Conservation (phyloP, 371 early-diverging fungal species). For the Mortierella polycephala region DNA sequence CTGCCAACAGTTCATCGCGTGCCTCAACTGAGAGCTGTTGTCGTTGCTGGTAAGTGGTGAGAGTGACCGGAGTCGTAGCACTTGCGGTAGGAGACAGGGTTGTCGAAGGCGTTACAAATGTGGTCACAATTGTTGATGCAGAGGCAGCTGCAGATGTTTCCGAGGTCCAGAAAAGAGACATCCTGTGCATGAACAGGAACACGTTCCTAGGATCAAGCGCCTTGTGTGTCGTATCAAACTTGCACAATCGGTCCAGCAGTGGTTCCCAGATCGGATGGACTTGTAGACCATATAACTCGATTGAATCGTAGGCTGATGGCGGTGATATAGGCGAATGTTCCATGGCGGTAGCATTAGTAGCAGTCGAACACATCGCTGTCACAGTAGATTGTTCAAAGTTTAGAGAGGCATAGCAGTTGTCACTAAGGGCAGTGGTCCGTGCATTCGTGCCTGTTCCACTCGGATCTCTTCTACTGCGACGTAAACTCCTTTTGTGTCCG, state of each 20-base stretch:
- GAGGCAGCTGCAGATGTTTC: neutral
- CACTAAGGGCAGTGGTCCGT: no score
- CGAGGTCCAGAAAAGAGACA: conserved; percentile 15
- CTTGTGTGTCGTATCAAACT: conserved; percentile 42
- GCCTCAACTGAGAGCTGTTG: conserved; percentile 15
- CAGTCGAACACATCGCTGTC: neutral
- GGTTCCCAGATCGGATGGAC: conserved; percentile 47
- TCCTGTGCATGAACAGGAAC: conserved; percentile 37
- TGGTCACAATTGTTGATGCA: no score
- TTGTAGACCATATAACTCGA: conserved; percentile 34
- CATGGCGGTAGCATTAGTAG: neutral
- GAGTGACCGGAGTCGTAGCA: no score
- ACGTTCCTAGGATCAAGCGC: conserved; percentile 30
- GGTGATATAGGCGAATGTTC: neutral
- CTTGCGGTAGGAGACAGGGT: no score
- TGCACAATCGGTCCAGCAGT: conserved; percentile 36
- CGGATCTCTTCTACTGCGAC: no score
- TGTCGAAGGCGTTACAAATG: no score
- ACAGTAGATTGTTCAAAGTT: neutral
- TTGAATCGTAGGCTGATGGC: conserved; percentile 31
- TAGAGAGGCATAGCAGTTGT: no score
- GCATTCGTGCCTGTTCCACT: no score
- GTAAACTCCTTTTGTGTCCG: no score
- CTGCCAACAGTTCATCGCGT: conserved; percentile 29
- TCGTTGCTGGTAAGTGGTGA: neutral